phyloP scores from a whole-genome alignment of 768 basidiomycete species.

The Tricholoma terreum region DNA sequence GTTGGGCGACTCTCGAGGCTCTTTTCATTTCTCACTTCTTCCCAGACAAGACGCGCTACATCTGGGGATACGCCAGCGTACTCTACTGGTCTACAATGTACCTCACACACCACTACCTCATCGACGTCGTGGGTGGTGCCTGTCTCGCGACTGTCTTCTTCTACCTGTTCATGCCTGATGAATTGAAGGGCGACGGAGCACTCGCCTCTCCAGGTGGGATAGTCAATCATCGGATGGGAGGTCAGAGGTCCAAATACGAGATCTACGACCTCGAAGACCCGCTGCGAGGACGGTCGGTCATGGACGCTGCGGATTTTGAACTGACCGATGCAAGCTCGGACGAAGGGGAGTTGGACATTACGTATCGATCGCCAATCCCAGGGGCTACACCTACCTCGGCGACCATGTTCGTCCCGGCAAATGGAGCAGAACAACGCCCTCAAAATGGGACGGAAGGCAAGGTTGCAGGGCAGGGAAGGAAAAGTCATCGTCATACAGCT shows the following conservation, averaged over 20 bases:
- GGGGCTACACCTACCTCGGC: conserved; percentile 34
- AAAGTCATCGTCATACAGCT: conserved; percentile 73
- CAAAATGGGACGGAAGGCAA: conserved; percentile 18
- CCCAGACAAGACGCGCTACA: conserved; percentile 61
- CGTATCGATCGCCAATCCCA: conserved; percentile 64
- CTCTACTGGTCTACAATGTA: conserved; percentile 99
- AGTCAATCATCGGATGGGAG: conserved; percentile 6
- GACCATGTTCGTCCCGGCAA: conserved; percentile 18
- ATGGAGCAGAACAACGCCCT: conserved; percentile 7
- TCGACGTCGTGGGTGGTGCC: conserved; percentile 93
- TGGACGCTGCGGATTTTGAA: conserved; percentile 54
- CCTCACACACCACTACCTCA: conserved; percentile 96
- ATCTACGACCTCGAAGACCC: conserved; percentile 75
- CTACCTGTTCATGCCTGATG: conserved; percentile 84
- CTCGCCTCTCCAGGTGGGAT: conserved; percentile 44
- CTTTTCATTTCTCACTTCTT: conserved; percentile 96
- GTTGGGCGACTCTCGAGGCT: conserved; percentile 86
- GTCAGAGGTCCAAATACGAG: conserved; percentile 62
- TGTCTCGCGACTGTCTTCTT: conserved; percentile 87
- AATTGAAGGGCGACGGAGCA: conserved; percentile 57
- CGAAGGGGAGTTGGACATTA: conserved; percentile 65
- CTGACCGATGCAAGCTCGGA: conserved; percentile 56
- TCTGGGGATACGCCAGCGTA: conserved; percentile 80
- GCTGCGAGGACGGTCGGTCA: conserved; percentile 30
- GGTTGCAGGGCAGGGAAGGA: conserved; percentile 16